Evolutionary conservation across 768 basidiomycete species (phyloP), one percentile per base, ranked within the genome.

Genomic region (Hortiboletus campestris): DNA sequence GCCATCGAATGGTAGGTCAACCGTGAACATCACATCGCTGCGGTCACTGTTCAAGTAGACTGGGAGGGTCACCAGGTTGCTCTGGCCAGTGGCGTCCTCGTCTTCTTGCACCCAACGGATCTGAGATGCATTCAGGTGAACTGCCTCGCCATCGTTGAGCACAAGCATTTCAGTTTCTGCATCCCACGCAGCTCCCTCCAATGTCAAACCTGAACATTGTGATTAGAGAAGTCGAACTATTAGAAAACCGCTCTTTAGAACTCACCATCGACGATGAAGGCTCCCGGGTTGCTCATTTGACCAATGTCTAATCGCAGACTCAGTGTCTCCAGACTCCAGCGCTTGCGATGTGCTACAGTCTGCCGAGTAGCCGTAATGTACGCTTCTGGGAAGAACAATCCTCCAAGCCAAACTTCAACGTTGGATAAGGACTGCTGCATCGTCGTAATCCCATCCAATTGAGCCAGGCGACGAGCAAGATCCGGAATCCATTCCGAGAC

Each of bases 351-450:
- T 2, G 96, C 97, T 6, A 94, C 90, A n/a, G 91, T 85, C 72
- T 99, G 96, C 48, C 96, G 81, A 2, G 94, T 95, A 2, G 96
- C 96, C 1, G 96, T 98, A 64, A 98, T 82, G 69, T 94, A 98
- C 4, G 94, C 95, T 66, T 95, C 92, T 1, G 96, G 97, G 82
- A 91, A 94, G 81, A 98, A 98, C 53, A 99, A 72, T 0, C 92
- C 91, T 22, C 96, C 94, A 14, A 98, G 83, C 90, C 92, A 93
- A 43, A 97, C 89, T 71, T 91, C 85, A 45, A 89, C 75, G 62
- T 89, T 78, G 60, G 76, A 80, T 59, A 88, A 72, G 64, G 79
- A 84, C 58, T 87, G 85, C 14, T 73, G 68, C 72, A 74, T 68
- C n/a, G 60, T 40, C 17, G 71, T 72, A 53, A 98, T 85, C 32